Conservation (phyloP, 805 yeast genomes). For the Teunomyces panamensis region DNA sequence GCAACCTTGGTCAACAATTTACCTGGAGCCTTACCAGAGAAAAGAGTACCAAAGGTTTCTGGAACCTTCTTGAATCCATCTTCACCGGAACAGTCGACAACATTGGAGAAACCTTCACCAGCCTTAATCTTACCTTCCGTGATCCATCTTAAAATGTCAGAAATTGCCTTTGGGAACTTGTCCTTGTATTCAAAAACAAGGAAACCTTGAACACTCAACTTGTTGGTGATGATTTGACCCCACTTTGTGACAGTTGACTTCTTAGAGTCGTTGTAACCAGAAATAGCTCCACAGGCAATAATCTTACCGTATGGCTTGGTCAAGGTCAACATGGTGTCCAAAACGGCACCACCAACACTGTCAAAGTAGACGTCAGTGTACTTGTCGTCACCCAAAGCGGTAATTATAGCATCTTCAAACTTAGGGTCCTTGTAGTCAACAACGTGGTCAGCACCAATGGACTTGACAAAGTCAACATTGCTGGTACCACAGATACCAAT, state of each 20-base stretch:
- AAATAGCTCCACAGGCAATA: constrained; percentile 60
- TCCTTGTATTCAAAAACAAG: constrained; percentile 44
- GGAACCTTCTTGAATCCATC: constrained; percentile 41
- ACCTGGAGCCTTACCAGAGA: constrained; percentile 47
- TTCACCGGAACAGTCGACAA: constrained; percentile 11
- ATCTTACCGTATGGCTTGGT: constrained; percentile 43
- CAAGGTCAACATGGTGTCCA: constrained; percentile 42
- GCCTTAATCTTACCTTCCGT: constrained; percentile 39
- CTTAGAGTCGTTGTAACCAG: constrained; percentile 46
- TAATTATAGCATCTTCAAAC: constrained; percentile 21
- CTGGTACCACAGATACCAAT: constrained; percentile 60
- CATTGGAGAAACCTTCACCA: constrained; percentile 10
- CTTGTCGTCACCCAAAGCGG: constrained; percentile 40
- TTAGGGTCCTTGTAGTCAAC: constrained; percentile 51
- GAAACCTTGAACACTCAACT: constrained; percentile 54
- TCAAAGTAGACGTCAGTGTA: constrained; percentile 56
- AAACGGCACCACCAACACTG: constrained; percentile 61
- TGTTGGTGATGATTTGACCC: constrained; percentile 44
- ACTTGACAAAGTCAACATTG: constrained; percentile 52
- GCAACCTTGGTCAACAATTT: constrained; percentile 47
- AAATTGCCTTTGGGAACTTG: constrained; percentile 37
- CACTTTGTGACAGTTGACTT: constrained; percentile 24
- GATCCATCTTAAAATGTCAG: constrained; percentile 33
- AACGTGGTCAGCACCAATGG: constrained; percentile 51
- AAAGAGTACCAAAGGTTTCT: constrained; percentile 44